A percentile compares a stretch with the other conserved stretches of the same genome.
Evolutionary conservation across 2,329 filamentous ascomycete genomes (phyloP).

Genomic region (Catunica adiposa): DNA sequence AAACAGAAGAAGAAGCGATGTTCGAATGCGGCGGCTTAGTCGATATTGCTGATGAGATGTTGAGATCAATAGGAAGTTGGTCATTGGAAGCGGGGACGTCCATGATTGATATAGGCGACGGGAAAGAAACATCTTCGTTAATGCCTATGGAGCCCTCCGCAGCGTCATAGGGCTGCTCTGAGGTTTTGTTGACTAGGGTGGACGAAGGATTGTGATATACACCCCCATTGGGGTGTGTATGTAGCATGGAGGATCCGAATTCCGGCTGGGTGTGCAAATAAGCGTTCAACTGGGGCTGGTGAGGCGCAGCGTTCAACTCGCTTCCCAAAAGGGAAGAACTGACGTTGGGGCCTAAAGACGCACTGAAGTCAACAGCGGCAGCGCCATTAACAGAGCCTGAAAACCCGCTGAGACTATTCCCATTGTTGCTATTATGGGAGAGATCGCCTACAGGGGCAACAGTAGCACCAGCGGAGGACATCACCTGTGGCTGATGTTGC

Average conservation of each 20-base stretch:
- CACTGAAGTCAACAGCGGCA: constrained; percentile 5
- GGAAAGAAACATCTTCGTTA: constrained; percentile 4
- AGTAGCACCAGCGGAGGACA: background rate
- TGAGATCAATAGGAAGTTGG: background rate
- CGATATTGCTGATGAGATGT: background rate
- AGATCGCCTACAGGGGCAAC: background rate
- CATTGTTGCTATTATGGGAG: background rate
- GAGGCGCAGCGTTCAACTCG: background rate
- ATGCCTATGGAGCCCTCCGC: constrained; percentile 3
- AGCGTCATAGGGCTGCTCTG: constrained; percentile 11
- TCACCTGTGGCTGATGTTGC: background rate
- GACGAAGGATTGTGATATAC: too few species aligned
- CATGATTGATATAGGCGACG: constrained; percentile 14
- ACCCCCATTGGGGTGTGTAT: background rate
- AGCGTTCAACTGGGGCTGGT: too few species aligned
- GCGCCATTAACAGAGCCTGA: constrained; percentile 2
- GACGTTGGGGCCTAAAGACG: background rate
- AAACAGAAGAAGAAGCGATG: background rate
- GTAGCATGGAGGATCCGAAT: background rate
- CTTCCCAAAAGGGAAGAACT: background rate
- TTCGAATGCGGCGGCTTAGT: constrained; percentile 9
- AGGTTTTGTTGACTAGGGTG: background rate
- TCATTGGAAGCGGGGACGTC: constrained; percentile 7
- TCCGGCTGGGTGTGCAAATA: background rate
- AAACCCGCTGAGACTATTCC: background rate